A percentile compares a stretch with the other conserved stretches of the same genome.
phyloP scores from a whole-genome alignment of 2,329 filamentous ascomycete genomes.

The Trichophyton benhamiae region DNA sequence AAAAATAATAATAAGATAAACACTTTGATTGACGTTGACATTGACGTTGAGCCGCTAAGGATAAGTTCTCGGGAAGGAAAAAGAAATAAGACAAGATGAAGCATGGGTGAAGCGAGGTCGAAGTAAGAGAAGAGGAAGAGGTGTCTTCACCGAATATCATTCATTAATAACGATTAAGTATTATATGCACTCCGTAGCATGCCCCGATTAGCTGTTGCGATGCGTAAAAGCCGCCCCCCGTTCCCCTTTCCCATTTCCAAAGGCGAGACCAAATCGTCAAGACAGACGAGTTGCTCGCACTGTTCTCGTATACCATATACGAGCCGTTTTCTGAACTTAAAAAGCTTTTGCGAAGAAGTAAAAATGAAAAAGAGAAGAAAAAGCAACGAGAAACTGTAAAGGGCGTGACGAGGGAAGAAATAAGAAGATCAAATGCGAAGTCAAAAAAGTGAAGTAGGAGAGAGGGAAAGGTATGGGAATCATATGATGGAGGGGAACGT shows the following conservation, averaged over 20 bases:
- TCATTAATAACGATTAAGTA: conserved; percentile 1
- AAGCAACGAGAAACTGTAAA: neutral
- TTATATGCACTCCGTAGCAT: conserved; percentile 1
- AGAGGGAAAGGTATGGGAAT: neutral
- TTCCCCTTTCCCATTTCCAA: neutral
- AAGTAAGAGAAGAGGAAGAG: neutral
- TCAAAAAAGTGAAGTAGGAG: neutral
- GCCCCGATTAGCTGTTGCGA: neutral
- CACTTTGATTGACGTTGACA: too few species aligned
- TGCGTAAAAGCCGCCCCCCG: neutral
- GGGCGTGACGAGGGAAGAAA: neutral
- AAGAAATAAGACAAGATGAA: neutral
- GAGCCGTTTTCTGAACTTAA: neutral
- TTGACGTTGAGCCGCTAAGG: too few species aligned
- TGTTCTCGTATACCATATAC: neutral
- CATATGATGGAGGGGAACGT: neutral
- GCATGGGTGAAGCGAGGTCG: too few species aligned
- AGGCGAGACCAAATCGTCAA: neutral
- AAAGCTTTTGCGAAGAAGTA: neutral
- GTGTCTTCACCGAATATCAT: neutral
- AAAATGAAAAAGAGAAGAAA: neutral
- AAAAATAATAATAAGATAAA: too few species aligned
- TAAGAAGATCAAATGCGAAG: neutral
- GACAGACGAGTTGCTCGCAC: neutral
- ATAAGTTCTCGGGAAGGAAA: neutral